phyloP scores from a whole-genome alignment of 495 filamentous ascomycete genomes.

The Cairneyella variabilis region DNA sequence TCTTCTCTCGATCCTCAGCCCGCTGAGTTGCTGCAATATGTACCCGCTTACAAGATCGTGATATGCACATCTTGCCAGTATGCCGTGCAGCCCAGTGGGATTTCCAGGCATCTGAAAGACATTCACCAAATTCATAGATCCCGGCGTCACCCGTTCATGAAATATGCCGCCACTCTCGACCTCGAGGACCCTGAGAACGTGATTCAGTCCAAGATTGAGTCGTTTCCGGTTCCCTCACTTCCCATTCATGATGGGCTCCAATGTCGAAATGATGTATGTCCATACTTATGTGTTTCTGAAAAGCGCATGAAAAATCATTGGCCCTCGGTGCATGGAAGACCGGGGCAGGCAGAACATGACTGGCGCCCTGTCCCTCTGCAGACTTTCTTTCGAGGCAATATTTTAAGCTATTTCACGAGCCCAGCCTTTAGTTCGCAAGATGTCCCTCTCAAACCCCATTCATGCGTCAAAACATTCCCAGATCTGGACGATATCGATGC shows the following conservation, averaged over 20 bases:
- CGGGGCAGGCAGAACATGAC: background rate
- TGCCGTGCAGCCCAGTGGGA: conserved; percentile 33
- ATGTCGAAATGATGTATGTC: conserved; percentile 25
- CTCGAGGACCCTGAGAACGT: conserved; percentile 26
- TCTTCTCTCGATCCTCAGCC: background rate
- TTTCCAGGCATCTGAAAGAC: conserved; percentile 37
- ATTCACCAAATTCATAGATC: conserved; percentile 31
- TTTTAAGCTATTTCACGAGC: conserved; percentile 14
- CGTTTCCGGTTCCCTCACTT: conserved; percentile 32
- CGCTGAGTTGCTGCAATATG: conserved; percentile 9
- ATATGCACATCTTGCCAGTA: conserved; percentile 32
- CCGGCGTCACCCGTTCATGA: conserved; percentile 24
- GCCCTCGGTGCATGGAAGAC: conserved; percentile 6
- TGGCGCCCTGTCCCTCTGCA: conserved; percentile 15
- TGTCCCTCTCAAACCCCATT: too few relatives aligned
- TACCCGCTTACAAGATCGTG: conserved; percentile 26
- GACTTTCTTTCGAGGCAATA: conserved; percentile 23
- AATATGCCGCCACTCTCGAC: conserved; percentile 23
- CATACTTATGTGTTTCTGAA: conserved; percentile 19
- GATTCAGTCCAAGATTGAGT: conserved; percentile 7
- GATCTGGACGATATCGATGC: conserved; percentile 3
- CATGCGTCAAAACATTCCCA: too few relatives aligned
- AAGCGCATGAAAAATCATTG: conserved; percentile 20
- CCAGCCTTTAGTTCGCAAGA: background rate
- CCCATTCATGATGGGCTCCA: conserved; percentile 28